Evolutionary conservation across 768 basidiomycete genomes (phyloP).

Genomic region (Boletus edulis): DNA sequence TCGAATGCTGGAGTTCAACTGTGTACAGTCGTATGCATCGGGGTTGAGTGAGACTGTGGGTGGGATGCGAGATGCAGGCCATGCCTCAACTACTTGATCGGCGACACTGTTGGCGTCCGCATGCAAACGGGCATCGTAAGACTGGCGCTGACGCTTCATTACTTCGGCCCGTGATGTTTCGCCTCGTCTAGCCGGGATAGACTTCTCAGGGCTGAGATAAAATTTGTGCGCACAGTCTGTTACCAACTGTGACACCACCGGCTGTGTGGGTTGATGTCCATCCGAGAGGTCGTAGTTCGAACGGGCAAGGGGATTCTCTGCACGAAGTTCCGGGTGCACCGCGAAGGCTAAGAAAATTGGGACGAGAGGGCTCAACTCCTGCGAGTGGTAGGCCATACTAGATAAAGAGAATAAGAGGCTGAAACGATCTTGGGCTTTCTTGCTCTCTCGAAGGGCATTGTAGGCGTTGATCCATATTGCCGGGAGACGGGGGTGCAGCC

Average conservation of each 20-base stretch:
- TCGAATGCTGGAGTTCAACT: not conserved
- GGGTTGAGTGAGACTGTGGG: not conserved
- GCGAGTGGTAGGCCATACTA: constrained; percentile 30
- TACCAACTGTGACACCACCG: not conserved
- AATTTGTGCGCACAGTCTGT: not conserved
- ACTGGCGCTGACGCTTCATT: not conserved
- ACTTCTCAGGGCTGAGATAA: not conserved
- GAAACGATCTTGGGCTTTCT: constrained; percentile 8
- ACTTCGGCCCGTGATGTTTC: not conserved
- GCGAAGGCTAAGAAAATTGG: constrained; percentile 32
- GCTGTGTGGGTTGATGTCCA: not conserved
- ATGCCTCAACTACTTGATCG: not conserved
- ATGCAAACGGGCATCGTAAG: not conserved
- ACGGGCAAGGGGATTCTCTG: constrained; percentile 4
- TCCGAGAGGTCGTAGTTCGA: not conserved
- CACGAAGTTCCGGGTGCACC: constrained; percentile 2
- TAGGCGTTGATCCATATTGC: constrained; percentile 30
- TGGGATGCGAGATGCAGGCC: not conserved
- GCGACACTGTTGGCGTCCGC: not conserved
- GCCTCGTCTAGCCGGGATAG: too few species aligned
- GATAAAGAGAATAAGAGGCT: constrained; percentile 32
- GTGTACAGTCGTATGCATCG: not conserved
- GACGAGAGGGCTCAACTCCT: constrained; percentile 7
- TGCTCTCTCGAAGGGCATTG: constrained; percentile 17
- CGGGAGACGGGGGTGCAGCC: constrained; percentile 23